Evolutionary conservation across 2,329 filamentous ascomycete genomes (phyloP), one percentile per base, ranked within the genome.

Genomic region (Colletotrichum sojae): DNA sequence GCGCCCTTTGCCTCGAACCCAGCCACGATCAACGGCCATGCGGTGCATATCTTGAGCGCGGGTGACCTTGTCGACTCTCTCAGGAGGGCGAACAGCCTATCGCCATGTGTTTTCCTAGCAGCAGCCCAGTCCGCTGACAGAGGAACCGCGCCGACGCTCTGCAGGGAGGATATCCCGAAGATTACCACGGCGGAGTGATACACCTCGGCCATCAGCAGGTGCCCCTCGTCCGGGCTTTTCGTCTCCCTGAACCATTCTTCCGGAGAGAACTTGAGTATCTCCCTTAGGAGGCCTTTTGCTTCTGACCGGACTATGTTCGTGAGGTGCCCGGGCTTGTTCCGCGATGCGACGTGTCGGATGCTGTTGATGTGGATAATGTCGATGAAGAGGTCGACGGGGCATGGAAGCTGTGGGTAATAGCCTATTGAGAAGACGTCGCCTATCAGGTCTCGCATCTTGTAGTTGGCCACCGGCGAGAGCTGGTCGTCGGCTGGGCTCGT

Each of bases 141-240:
- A n/a, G 75, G 75, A 1, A 81, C 61, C 5, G 79, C 67, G 2
- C 73, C 72, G 4, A 78, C 25, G 66, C 77, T 78, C 59, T 80
- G 78, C 4, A 82, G 73, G 1, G 81, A 81, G 0, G 73, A 73
- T 61, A 81, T 76, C 70, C 77, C 79, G 68, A 81, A 82, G 10
- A 83, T 48, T 6, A 75, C 72, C 6, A 76, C 71, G 3, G 81
- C 74, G 16, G 74, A 72, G 56, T 77, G 76, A 55, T 78, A 78
- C 5, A 76, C 64, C 3, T 72, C 71, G 9, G 73, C 79, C 61
- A 69, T 69, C 2, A 40, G 46, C 5, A 74, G 27, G 6, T 70
- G 71, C 2, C 45, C 61, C 10, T 69, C 46, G 12, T 27, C 49
- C 3, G 63, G 46, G 8, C 15, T 16, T 8, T 62, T 49, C 3